Conservation (phyloP, 2,329 filamentous ascomycete genomes). For the Scedosporium boydii region DNA sequence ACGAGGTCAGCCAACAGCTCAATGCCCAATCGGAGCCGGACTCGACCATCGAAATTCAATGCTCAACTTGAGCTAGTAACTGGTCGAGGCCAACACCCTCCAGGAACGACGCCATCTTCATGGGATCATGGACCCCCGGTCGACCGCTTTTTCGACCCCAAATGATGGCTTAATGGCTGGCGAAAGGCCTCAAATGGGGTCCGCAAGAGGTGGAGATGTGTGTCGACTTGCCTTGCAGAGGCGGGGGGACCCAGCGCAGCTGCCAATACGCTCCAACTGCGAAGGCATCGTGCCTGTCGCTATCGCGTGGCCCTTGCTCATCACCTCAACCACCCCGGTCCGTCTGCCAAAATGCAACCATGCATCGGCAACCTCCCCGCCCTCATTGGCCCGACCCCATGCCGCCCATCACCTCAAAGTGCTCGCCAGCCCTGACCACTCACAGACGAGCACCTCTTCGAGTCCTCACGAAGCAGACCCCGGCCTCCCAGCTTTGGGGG, state of each 20-base stretch:
- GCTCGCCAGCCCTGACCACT: neutral
- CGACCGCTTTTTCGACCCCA: neutral
- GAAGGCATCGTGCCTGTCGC: too few relatives aligned
- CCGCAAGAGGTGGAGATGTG: too few relatives aligned
- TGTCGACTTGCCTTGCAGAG: too few relatives aligned
- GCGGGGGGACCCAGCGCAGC: too few relatives aligned
- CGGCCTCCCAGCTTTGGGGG: neutral
- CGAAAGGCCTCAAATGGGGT: too few relatives aligned
- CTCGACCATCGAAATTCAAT: neutral
- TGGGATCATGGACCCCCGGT: neutral
- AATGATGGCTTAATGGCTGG: neutral
- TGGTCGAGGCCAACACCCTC: neutral
- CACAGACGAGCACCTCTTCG: neutral
- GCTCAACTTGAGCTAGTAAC: neutral
- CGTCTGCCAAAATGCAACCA: neutral
- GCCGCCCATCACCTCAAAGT: neutral
- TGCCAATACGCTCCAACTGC: too few relatives aligned
- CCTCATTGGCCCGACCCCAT: slow-evolving; percentile 1
- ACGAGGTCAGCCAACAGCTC: neutral
- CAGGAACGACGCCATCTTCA: neutral
- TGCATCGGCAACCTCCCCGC: neutral
- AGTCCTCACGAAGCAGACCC: neutral
- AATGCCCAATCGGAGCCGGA: neutral
- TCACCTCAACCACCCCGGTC: neutral
- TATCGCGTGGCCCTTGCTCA: neutral